These are phyloP conservation scores for Sphaerulina populicola DNA, from an alignment of 2,329 filamentous ascomycete genomes.

Conservation along the genomic window DNA sequence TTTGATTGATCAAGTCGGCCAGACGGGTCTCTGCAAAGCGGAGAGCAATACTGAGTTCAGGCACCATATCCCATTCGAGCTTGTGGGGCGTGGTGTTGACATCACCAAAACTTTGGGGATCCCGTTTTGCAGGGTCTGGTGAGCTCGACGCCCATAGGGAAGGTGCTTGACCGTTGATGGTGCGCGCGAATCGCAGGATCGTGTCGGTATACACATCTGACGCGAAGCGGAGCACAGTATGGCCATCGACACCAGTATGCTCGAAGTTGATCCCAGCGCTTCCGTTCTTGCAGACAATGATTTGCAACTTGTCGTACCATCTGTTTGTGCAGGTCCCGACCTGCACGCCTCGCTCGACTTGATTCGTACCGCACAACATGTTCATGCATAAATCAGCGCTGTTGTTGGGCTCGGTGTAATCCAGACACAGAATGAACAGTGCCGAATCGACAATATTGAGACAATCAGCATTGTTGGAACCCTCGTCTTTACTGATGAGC, in stretches of 20 bases:
- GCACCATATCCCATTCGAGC: conserved; percentile 93
- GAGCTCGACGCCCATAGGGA: conserved; percentile 85
- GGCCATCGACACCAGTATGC: conserved; percentile 93
- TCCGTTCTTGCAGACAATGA: conserved; percentile 98
- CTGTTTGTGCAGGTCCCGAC: conserved; percentile 96
- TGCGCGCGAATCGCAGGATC: conserved; percentile 86
- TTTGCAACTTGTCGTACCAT: conserved; percentile 99
- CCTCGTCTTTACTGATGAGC: conserved; percentile 72
- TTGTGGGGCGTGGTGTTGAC: conserved; percentile 92
- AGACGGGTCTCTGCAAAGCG: conserved; percentile 92
- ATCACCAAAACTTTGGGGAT: conserved; percentile 83
- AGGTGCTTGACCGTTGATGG: conserved; percentile 89
- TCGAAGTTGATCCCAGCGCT: conserved; percentile 99
- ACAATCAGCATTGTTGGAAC: conserved; percentile 91
- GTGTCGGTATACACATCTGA: conserved; percentile 97
- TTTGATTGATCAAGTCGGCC: conserved; percentile 90
- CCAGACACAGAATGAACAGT: conserved; percentile 82
- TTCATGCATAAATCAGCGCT: conserved; percentile 87
- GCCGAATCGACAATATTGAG: conserved; percentile 93
- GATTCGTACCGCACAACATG: conserved; percentile 93
- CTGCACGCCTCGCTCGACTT: conserved; percentile 86
- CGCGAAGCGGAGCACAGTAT: conserved; percentile 91
- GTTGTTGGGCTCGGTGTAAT: conserved; percentile 77
- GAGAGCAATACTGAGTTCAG: conserved; percentile 80
- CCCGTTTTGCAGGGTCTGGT: conserved; percentile 85